A percentile compares a stretch with the other conserved stretches of the same genome.
phyloP scores from a whole-genome alignment of 768 basidiomycete genomes.

The Trametes coccinea region DNA sequence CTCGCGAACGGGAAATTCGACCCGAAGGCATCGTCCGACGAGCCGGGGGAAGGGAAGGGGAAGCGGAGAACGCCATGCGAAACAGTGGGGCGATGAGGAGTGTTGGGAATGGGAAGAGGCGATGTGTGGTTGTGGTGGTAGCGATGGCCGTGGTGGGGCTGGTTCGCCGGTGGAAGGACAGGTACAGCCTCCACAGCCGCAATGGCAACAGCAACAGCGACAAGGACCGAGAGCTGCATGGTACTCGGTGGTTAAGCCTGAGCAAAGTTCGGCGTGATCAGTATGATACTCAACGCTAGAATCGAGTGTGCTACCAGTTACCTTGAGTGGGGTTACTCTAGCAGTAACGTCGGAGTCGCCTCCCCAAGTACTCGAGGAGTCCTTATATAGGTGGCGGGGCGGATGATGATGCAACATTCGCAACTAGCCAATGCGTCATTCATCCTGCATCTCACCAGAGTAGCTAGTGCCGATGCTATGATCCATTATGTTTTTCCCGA shows the following conservation, averaged over 20 bases:
- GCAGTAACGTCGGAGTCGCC: neutral
- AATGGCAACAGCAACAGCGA: neutral
- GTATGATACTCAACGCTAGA: neutral
- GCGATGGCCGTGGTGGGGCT: neutral
- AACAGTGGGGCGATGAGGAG: neutral
- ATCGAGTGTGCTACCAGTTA: neutral
- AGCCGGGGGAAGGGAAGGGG: neutral
- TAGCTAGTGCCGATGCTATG: too few species aligned
- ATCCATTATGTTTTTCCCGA: too few species aligned
- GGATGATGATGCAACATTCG: neutral
- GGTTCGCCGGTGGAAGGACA: neutral
- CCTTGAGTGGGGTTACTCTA: neutral
- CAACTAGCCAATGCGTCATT: neutral
- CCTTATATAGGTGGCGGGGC: neutral
- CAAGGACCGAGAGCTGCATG: conserved; percentile 6
- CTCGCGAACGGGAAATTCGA: neutral
- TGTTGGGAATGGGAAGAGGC: neutral
- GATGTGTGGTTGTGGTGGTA: neutral
- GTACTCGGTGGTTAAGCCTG: neutral
- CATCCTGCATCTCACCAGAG: neutral
- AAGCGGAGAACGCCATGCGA: neutral
- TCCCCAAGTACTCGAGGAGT: neutral
- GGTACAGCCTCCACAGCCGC: neutral
- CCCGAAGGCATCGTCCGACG: neutral
- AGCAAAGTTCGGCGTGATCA: neutral